Evolutionary conservation across 1,284 basidiomycete species (phyloP), one percentile per base, ranked within the genome.

Genomic region (Fomes fomentarius): DNA sequence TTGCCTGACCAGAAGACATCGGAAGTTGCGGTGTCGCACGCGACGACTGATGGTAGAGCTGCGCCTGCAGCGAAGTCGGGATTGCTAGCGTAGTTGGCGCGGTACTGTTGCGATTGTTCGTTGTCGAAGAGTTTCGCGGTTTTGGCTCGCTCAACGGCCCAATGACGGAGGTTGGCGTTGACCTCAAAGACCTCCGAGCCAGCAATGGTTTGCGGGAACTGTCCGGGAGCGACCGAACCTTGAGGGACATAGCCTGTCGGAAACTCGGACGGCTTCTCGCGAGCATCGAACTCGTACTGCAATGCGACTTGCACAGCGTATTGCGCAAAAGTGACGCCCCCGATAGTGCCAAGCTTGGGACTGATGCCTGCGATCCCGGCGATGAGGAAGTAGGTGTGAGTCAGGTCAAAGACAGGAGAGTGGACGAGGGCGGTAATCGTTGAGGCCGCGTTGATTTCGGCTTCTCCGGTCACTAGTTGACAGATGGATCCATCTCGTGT

Each of bases 131-230:
- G 66, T 15, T 31, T 64, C 15, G 76, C 69, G 5, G 61, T 66
- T 41, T 65, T 62, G 0, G 73, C 71, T n/a, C n/a, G n/a, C n/a
- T n/a, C n/a, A n/a, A n/a, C n/a, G n/a, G n/a, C n/a, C n/a, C n/a
- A n/a, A n/a, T n/a, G n/a, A n/a, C n/a, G n/a, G n/a, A n/a, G n/a
- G n/a, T n/a, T n/a, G n/a, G n/a, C n/a, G n/a, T n/a, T n/a, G n/a
- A n/a, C n/a, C 64, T 78, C 76, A 61, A 76, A 81, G 9, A 81
- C 72, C 66, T 82, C 79, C 12, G 78, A 80, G 24, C 80, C 80
- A 60, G 81, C 79, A 33, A 76, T 64, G 26, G 59, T 58, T 10
- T 54, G 53, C 1, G 75, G 71, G 44, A 67, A 68, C 31, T 69
- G 44, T 31, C 65, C 69, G 0, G 76, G 76, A 15, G 58, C 59